phyloP scores from a whole-genome alignment of 257 asterid species.

The Plantago elongata region DNA sequence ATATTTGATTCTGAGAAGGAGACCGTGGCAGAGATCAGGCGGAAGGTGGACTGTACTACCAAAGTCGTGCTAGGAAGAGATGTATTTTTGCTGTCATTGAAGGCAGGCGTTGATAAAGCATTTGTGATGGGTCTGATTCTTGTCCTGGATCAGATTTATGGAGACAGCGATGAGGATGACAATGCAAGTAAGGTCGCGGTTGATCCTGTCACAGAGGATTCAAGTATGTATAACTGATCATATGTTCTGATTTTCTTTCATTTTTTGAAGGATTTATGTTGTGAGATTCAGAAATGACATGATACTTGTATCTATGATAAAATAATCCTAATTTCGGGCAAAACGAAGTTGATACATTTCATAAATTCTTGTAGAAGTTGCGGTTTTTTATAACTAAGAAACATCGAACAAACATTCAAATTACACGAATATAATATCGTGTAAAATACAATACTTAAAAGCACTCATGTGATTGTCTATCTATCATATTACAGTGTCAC shows the following conservation, averaged over 20 bases:
- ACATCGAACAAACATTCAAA: too few relatives aligned
- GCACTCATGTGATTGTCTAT: too few relatives aligned
- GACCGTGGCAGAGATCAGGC: conserved; percentile 53
- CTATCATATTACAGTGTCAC: too few relatives aligned
- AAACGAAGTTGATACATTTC: too few relatives aligned
- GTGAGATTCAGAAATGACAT: background rate
- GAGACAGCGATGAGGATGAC: conserved; percentile 24
- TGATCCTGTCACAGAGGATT: conserved; percentile 35
- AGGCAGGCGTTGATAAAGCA: conserved; percentile 57
- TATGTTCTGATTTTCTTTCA: background rate
- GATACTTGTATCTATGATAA: background rate
- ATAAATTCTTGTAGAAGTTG: too few relatives aligned
- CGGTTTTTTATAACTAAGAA: too few relatives aligned
- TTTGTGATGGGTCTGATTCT: conserved; percentile 64
- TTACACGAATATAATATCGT: too few relatives aligned
- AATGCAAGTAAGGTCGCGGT: conserved; percentile 34
- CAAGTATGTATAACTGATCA: background rate
- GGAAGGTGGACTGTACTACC: conserved; percentile 51
- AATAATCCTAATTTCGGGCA: too few relatives aligned
- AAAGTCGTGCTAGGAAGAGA: conserved; percentile 59
- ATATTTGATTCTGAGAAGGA: conserved; percentile 37
- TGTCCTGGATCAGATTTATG: conserved; percentile 51
- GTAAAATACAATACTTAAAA: too few relatives aligned
- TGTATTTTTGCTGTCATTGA: conserved; percentile 37
- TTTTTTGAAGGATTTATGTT: background rate